phyloP scores from a whole-genome alignment of 192 early-diverging fungal genomes.

The Mortierella antarctica region DNA sequence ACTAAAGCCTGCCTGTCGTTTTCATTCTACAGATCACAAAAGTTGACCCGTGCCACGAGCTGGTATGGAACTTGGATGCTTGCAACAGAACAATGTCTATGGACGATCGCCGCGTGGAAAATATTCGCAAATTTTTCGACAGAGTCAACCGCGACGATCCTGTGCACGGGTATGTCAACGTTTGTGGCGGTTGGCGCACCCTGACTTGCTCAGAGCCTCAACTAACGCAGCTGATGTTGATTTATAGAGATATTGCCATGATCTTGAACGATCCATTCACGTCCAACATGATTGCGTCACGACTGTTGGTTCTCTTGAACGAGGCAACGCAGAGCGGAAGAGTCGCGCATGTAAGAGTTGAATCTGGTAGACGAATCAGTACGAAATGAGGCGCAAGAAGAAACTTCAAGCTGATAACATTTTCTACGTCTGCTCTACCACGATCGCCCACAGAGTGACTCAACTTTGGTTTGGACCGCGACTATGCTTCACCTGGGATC shows the following conservation, averaged over 20 bases:
- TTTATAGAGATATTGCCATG: conserved; percentile 65
- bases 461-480: conserved; percentile 56
- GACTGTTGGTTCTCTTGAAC: conserved; percentile 54
- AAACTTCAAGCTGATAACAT: not conserved
- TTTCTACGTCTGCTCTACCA: not conserved
- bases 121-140: conserved; percentile 68
- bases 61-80: conserved; percentile 67
- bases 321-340: conserved; percentile 34
- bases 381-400: no score
- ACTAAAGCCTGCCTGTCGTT: not conserved
- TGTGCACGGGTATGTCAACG: conserved; percentile 59
- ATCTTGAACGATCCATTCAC: conserved; percentile 65
- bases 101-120: conserved; percentile 64
- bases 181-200: not conserved
- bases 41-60: conserved; percentile 61
- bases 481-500: conserved; percentile 65
- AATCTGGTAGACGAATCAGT: not conserved
- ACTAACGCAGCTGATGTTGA: not conserved
- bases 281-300: conserved; percentile 61
- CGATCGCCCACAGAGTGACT: conserved; percentile 11
- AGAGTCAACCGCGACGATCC: conserved; percentile 58
- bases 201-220: not conserved
- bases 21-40: conserved; percentile 54
- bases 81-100: conserved; percentile 65
- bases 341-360: conserved; percentile 1